These are phyloP conservation scores for Vicia faba DNA, from an alignment of 306 rosid species.

Conservation along the genomic window DNA sequence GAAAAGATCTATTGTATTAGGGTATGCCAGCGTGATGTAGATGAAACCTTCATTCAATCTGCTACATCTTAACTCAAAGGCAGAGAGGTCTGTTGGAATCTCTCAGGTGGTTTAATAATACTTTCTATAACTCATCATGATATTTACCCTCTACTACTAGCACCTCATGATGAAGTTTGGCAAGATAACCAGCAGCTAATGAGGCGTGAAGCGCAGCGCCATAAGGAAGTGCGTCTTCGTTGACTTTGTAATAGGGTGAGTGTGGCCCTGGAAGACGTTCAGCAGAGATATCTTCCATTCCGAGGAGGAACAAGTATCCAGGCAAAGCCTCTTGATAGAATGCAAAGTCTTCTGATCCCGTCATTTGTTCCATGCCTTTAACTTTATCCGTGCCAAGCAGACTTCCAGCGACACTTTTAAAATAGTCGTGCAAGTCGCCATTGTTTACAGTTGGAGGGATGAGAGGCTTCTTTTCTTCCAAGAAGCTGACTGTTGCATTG, in stretches of 20 bases:
- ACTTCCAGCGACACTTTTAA: slow-evolving; percentile 54
- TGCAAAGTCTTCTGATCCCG: slow-evolving; percentile 90
- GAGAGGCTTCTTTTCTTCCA: too few species aligned
- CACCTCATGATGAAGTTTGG: slow-evolving; percentile 43
- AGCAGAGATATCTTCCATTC: slow-evolving; percentile 57
- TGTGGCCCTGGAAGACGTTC: slow-evolving; percentile 54
- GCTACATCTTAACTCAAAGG: too few species aligned
- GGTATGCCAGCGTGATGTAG: too few species aligned
- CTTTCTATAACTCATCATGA: slow-evolving; percentile 63
- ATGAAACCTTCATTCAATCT: too few species aligned
- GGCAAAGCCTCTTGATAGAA: slow-evolving; percentile 78
- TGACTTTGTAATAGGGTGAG: slow-evolving; percentile 64
- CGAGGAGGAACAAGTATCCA: slow-evolving; percentile 76
- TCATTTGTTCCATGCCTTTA: slow-evolving; percentile 54
- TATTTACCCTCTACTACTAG: slow-evolving; percentile 37
- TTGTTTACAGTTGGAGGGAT: too few species aligned
- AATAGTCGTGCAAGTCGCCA: too few species aligned
- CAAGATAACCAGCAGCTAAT: slow-evolving; percentile 46
- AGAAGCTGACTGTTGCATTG: too few species aligned
- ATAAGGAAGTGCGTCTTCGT: slow-evolving; percentile 77
- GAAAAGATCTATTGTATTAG: too few species aligned
- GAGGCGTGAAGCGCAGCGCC: slow-evolving; percentile 74
- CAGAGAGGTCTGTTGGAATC: not conserved
- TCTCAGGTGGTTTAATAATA: not conserved
- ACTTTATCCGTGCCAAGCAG: slow-evolving; percentile 64